Percentiles rank a stretch among this genome's conserved stretches.
phyloP scores from a whole-genome alignment of 768 basidiomycete genomes.

The Cystofilobasidium ferigula region DNA sequence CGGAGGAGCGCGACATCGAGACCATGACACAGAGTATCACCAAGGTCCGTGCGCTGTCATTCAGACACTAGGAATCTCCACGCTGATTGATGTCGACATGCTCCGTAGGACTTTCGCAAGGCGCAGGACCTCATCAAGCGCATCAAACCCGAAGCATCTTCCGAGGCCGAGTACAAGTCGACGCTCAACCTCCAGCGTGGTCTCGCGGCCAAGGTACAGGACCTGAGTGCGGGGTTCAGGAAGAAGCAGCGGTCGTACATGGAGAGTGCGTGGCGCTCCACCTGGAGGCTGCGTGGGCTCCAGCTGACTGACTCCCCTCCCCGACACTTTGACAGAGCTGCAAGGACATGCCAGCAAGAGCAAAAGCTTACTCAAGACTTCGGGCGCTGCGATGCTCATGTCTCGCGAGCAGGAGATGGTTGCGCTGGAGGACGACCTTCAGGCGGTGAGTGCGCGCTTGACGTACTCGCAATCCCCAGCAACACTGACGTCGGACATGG shows the following conservation, averaged over 20 bases:
- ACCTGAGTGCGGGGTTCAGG: conserved; percentile 77
- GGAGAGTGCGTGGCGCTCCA: conserved; percentile 62
- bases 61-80: no score
- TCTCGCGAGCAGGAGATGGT: conserved; percentile 55
- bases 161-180: conserved; percentile 42
- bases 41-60: conserved; percentile 59
- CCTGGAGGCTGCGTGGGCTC: not conserved
- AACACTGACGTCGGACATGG: not conserved
- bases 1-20: conserved; percentile 91
- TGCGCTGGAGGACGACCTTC: conserved; percentile 81
- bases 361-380: conserved; percentile 82
- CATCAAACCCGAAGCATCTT: conserved; percentile 42
- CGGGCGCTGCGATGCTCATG: conserved; percentile 49
- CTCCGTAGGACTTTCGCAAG: conserved; percentile 54
- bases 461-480: not conserved
- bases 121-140: conserved; percentile 57
- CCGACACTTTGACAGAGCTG: conserved; percentile 49
- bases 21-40: conserved; percentile 75
- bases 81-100: no score
- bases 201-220: conserved; percentile 91
- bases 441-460: conserved; percentile 51
- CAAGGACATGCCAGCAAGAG: conserved; percentile 98
- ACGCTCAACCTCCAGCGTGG: conserved; percentile 70
- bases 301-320: conserved; percentile 9
- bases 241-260: conserved; percentile 98